Conservation (phyloP, 768 basidiomycete genomes). For the Boletus edulis region DNA sequence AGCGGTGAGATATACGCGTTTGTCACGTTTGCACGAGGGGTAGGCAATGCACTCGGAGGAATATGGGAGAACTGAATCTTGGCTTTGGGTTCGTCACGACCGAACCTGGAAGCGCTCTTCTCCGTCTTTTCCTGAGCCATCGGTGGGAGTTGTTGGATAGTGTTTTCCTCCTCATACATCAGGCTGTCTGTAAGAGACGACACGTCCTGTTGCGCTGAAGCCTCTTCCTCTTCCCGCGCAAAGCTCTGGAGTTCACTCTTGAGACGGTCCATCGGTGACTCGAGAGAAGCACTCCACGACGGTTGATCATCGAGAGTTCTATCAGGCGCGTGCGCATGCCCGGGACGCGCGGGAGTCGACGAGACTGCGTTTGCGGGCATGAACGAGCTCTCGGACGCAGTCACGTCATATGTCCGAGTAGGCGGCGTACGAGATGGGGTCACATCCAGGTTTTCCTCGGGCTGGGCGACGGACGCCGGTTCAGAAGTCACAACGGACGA, state of each 20-base stretch:
- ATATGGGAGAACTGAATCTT: slow-evolving; percentile 42
- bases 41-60: slow-evolving; percentile 27
- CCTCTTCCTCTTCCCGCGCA: slow-evolving; percentile 37
- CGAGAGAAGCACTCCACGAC: slow-evolving; percentile 73
- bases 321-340: slow-evolving; percentile 24
- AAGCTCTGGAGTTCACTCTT: slow-evolving; percentile 61
- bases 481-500: slow-evolving; percentile 21
- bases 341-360: slow-evolving; percentile 66
- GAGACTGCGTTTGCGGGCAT: slow-evolving; percentile 70
- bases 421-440: slow-evolving; percentile 11
- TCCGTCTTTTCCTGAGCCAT: slow-evolving; percentile 47
- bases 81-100: slow-evolving; percentile 51
- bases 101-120: slow-evolving; percentile 39
- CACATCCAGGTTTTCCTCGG: slow-evolving; percentile 5
- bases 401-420: slow-evolving; percentile 33
- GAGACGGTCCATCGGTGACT: slow-evolving; percentile 69
- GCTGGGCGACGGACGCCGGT: slow-evolving; percentile 4
- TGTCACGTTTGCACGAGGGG: slow-evolving; percentile 35
- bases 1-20: slow-evolving; percentile 44
- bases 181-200: slow-evolving; percentile 25
- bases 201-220: slow-evolving; percentile 22
- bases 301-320: slow-evolving; percentile 47
- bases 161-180: slow-evolving; percentile 30
- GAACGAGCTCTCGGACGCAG: slow-evolving; percentile 69
- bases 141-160: slow-evolving; percentile 23